A percentile compares a stretch with the other conserved stretches of the same genome.
Evolutionary conservation across 1,284 basidiomycete genomes (phyloP).

Genomic region (Boletellus deceptivus): DNA sequence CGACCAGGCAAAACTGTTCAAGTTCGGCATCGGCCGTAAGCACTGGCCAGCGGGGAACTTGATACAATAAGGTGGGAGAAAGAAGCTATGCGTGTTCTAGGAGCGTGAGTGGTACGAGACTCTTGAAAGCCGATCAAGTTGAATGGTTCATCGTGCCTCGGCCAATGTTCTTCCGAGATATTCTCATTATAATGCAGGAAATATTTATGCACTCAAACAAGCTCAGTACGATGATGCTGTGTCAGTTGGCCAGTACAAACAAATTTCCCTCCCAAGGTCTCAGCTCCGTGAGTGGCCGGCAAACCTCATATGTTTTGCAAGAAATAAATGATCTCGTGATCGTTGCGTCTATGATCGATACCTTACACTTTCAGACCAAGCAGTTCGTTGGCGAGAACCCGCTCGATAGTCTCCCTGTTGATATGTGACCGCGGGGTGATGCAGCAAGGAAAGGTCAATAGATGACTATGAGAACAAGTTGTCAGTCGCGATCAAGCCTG

Average conservation of each 20-base stretch:
- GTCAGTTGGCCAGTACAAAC: too few species aligned
- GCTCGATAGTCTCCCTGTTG: slow-evolving; percentile 8
- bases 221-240: too few species aligned
- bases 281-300: too few species aligned
- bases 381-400: not conserved
- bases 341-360: too few species aligned
- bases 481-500: not conserved
- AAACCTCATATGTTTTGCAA: too few species aligned
- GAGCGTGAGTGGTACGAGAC: slow-evolving; percentile 18
- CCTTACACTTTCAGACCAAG: too few species aligned
- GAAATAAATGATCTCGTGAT: too few species aligned
- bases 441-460: slow-evolving; percentile 15
- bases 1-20: too few species aligned
- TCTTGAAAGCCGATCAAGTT: slow-evolving; percentile 5
- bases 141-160: slow-evolving; percentile 9
- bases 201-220: too few species aligned
- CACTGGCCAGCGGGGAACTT: slow-evolving; percentile 15
- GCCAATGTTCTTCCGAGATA: too few species aligned
- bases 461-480: slow-evolving; percentile 6
- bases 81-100: not conserved
- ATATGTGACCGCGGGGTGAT: slow-evolving; percentile 14
- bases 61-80: slow-evolving; percentile 18
- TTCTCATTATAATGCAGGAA: too few species aligned
- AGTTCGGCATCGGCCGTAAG: slow-evolving; percentile 12
- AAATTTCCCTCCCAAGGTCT: too few species aligned